These are phyloP conservation scores for Rhodotorula babjevae DNA, from an alignment of 768 basidiomycete species.

Conservation along the genomic window DNA sequence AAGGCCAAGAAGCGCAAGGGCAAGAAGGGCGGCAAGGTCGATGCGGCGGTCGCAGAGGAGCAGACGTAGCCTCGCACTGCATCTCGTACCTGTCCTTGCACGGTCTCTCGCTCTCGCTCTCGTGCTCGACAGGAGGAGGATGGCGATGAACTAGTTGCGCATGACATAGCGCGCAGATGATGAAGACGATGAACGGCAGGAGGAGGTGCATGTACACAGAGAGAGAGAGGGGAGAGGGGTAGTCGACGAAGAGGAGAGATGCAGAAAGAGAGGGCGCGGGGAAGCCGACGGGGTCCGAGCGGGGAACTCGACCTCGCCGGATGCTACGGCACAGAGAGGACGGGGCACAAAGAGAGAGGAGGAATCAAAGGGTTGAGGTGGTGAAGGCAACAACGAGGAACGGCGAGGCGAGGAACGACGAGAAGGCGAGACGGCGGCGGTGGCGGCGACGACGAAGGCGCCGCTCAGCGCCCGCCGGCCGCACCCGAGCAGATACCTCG, in stretches of 20 bases:
- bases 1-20: background rate
- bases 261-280: too few species aligned
- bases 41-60: background rate
- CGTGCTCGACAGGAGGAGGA: too few species aligned
- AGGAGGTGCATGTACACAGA: too few species aligned
- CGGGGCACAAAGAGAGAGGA: background rate
- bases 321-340: background rate
- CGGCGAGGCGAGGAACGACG: background rate
- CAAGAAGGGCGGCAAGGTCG: background rate
- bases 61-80: background rate
- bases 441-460: background rate
- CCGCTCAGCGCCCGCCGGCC: conserved; percentile 41
- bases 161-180: too few species aligned
- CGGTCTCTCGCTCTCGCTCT: background rate
- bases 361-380: background rate
- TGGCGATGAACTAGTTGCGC: too few species aligned
- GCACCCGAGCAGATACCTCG: conserved; percentile 50
- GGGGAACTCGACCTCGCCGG: too few species aligned
- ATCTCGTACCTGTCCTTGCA: background rate
- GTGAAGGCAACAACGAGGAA: background rate
- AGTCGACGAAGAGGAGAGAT: background rate
- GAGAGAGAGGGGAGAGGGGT: background rate
- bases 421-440: too few species aligned
- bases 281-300: too few species aligned
- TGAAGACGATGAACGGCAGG: too few species aligned